Evolutionary conservation across 1,284 basidiomycete species (phyloP).

Genomic region (Peniophora sp.): DNA sequence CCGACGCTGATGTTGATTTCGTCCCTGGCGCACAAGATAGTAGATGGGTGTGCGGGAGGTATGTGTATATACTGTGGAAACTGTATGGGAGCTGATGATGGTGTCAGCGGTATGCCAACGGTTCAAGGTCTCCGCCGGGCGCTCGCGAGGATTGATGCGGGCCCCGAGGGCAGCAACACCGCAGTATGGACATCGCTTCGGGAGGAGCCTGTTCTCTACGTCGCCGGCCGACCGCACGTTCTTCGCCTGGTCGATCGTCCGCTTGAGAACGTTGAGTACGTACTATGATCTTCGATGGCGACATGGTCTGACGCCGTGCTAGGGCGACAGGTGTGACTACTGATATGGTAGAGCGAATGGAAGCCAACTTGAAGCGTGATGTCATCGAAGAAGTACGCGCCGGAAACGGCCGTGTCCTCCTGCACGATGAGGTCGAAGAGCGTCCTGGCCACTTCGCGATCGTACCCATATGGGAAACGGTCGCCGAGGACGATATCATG

Average conservation of each 20-base stretch:
- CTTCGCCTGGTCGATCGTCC: slow-evolving; percentile 87
- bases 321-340: slow-evolving; percentile 95
- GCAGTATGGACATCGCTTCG: slow-evolving; percentile 90
- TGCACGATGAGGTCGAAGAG: slow-evolving; percentile 96
- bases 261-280: slow-evolving; percentile 88
- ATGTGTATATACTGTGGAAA: slow-evolving; percentile 12
- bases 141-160: slow-evolving; percentile 74
- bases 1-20: slow-evolving; percentile 27
- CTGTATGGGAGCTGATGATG: background rate
- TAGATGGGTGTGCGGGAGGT: slow-evolving; percentile 83
- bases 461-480: slow-evolving; percentile 84
- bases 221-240: slow-evolving; percentile 87
- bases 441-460: slow-evolving; percentile 85
- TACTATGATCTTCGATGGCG: slow-evolving; percentile 5
- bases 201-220: slow-evolving; percentile 93
- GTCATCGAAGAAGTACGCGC: slow-evolving; percentile 74
- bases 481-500: slow-evolving; percentile 82
- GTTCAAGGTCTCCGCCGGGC: slow-evolving; percentile 80
- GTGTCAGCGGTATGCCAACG: slow-evolving; percentile 77
- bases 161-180: slow-evolving; percentile 59
- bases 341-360: slow-evolving; percentile 90
- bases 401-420: slow-evolving; percentile 76
- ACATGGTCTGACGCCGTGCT: background rate
- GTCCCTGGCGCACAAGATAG: slow-evolving; percentile 29
- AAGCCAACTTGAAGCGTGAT: slow-evolving; percentile 84